Conservation (phyloP, 78 protist genomes). For the Dictyostelium intermedium region DNA sequence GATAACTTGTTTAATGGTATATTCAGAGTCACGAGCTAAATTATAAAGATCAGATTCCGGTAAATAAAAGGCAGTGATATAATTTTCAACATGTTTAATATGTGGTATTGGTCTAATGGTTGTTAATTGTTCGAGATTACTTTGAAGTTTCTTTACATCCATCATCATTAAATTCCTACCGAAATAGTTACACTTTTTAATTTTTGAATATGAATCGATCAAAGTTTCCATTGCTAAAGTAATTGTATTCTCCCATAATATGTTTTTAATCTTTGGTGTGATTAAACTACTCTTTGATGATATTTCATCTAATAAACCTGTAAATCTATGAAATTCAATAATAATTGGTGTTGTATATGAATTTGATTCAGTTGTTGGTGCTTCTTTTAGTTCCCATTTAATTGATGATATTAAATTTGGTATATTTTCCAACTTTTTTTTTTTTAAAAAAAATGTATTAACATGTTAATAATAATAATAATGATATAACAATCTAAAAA, state of each 20-base stretch:
- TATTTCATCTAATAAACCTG: conserved; percentile 56
- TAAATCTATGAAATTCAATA: conserved; percentile 44
- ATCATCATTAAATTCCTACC: conserved; percentile 72
- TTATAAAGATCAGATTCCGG: conserved; percentile 39
- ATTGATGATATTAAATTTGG: not conserved
- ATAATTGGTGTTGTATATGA: conserved; percentile 32
- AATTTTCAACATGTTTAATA: conserved; percentile 62
- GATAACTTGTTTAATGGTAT: conserved; percentile 31
- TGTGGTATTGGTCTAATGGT: conserved; percentile 67
- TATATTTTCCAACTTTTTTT: conserved; percentile 16
- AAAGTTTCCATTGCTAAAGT: conserved; percentile 51
- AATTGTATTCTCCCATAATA: conserved; percentile 67
- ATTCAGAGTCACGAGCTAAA: conserved; percentile 61
- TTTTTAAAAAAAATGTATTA: not conserved
- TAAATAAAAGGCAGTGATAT: conserved; percentile 54
- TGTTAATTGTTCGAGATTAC: conserved; percentile 20
- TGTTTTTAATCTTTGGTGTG: conserved; percentile 50
- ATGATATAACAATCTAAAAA: no score
- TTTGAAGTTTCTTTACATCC: conserved; percentile 65
- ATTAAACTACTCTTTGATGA: conserved; percentile 9
- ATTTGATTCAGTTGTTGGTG: conserved; percentile 51
- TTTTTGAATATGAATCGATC: conserved; percentile 28
- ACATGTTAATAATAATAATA: not conserved
- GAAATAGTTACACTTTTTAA: conserved; percentile 56
- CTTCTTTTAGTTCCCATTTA: conserved; percentile 74